Conservation (phyloP, 352 stramenopile genomes). For the Phytophthora citrophthora region DNA sequence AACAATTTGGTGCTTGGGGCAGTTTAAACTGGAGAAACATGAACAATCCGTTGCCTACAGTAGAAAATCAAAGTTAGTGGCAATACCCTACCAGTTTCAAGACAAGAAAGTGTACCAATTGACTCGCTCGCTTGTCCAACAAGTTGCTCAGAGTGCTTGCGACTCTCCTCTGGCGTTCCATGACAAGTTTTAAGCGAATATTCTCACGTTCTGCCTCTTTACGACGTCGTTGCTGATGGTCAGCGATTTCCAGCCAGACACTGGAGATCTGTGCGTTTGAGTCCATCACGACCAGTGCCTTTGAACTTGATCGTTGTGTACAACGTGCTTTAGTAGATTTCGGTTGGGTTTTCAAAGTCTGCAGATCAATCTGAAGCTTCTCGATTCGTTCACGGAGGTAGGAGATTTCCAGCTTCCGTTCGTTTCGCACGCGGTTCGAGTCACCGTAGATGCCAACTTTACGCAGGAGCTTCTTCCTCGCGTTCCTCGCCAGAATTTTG, state of each 20-base stretch:
- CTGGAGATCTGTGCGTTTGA: slow-evolving; percentile 16
- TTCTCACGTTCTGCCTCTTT: slow-evolving; percentile 41
- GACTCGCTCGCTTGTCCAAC: slow-evolving; percentile 33
- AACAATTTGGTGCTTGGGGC: slow-evolving; percentile 14
- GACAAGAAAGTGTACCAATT: slow-evolving; percentile 18
- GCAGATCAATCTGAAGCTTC: slow-evolving; percentile 40
- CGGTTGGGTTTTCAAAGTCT: slow-evolving; percentile 18
- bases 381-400: slow-evolving; percentile 43
- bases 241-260: slow-evolving; percentile 29
- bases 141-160: slow-evolving; percentile 40
- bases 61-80: background rate
- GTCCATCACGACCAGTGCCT: background rate
- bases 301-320: background rate
- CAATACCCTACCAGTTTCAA: background rate
- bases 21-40: slow-evolving; percentile 17
- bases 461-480: slow-evolving; percentile 30
- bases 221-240: slow-evolving; percentile 22
- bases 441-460: slow-evolving; percentile 40
- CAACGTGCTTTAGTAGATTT: background rate
- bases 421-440: slow-evolving; percentile 29
- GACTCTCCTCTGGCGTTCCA: slow-evolving; percentile 52
- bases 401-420: slow-evolving; percentile 48
- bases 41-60: slow-evolving; percentile 19
- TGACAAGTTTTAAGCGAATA: slow-evolving; percentile 35
- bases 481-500: slow-evolving; percentile 22